Conservation (phyloP, 371 early-diverging fungal genomes). For the Polyrhizophydium stewartii region DNA sequence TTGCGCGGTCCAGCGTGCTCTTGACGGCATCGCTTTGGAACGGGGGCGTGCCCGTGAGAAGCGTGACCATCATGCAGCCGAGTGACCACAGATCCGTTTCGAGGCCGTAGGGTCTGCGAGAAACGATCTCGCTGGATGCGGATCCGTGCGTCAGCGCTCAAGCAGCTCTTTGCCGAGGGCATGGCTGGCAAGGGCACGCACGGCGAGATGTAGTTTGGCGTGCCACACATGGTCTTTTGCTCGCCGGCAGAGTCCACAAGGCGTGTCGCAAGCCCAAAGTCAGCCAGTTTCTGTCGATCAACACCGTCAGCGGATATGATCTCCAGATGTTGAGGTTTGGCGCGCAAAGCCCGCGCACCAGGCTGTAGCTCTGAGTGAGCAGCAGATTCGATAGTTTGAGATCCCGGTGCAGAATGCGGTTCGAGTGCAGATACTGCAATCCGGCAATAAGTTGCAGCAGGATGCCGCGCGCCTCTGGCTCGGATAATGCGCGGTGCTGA, state of each 20-base stretch:
- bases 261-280: conserved; percentile 66
- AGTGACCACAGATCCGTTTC: conserved; percentile 64
- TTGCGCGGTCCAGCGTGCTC: conserved; percentile 43
- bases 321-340: not conserved
- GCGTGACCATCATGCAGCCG: conserved; percentile 58
- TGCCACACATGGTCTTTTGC: conserved; percentile 70
- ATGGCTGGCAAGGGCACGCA: conserved; percentile 30
- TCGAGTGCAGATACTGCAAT: conserved; percentile 53
- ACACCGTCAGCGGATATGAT: no score
- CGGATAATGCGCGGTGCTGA: conserved; percentile 13
- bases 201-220: conserved; percentile 77
- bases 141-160: no score
- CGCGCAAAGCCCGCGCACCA: conserved; percentile 19
- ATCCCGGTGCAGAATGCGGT: conserved; percentile 65
- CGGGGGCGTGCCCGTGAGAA: conserved; percentile 61
- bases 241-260: conserved; percentile 30
- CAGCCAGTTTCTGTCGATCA: conserved; percentile 68
- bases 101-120: conserved; percentile 54
- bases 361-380: conserved; percentile 47
- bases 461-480: conserved; percentile 53
- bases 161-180: conserved; percentile 17
- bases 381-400: conserved; percentile 69
- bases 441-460: conserved; percentile 50
- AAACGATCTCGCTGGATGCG: conserved; percentile 48
- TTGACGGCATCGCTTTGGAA: conserved; percentile 50